Conservation (phyloP, 352 stramenopile species). For the Phytophthora kernoviae region DNA sequence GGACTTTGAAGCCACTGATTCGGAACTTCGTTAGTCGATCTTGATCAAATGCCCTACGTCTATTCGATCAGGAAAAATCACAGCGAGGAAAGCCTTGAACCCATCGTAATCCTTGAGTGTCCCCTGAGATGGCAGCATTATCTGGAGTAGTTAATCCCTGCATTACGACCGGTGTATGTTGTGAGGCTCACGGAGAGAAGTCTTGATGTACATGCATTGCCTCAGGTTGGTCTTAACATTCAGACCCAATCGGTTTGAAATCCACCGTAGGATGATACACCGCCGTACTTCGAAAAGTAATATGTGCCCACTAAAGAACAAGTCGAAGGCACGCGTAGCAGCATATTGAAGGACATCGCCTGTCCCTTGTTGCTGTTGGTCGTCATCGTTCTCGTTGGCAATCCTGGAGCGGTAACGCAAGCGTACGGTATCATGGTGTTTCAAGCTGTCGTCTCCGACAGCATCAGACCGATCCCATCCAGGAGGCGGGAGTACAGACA, state of each 20-base stretch:
- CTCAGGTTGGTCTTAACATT: neutral
- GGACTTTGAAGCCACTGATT: neutral
- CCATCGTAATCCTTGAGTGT: too few relatives aligned
- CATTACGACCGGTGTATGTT: too few relatives aligned
- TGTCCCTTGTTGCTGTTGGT: constrained; percentile 9
- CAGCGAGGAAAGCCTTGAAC: neutral
- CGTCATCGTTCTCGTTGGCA: constrained; percentile 1
- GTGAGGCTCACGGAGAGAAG: too few relatives aligned
- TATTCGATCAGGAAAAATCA: too few relatives aligned
- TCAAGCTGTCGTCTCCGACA: constrained; percentile 60
- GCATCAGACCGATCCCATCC: constrained; percentile 57
- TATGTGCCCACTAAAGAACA: constrained; percentile 46
- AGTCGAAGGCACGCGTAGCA: constrained; percentile 28
- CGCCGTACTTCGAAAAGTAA: neutral
- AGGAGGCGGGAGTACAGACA: constrained; percentile 40
- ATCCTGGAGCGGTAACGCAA: constrained; percentile 43
- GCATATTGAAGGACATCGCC: constrained; percentile 19
- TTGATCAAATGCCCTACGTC: too few relatives aligned
- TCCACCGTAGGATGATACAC: too few relatives aligned
- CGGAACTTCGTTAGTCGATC: too few relatives aligned
- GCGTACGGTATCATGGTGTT: constrained; percentile 60
- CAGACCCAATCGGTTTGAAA: neutral
- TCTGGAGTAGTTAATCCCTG: too few relatives aligned
- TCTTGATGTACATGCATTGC: too few relatives aligned
- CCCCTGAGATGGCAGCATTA: too few relatives aligned